Base-by-base conservation (phyloP, 352 stramenopile genomes). In the Globisporangium echinulatum region DNA sequence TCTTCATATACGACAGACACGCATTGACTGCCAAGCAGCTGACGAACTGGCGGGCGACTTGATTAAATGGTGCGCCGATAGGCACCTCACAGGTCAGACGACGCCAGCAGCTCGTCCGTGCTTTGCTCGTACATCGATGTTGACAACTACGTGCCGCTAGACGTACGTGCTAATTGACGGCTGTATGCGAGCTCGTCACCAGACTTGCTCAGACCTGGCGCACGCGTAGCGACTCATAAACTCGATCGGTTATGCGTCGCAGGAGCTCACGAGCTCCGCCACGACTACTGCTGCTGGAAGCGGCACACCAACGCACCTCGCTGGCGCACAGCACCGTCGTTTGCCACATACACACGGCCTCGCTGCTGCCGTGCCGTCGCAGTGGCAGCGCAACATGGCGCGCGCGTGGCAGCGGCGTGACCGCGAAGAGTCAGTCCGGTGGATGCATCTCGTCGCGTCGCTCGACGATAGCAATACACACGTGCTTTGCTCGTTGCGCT, bases 391-490 rank as follows among this genome's bases (percentile, higher is more conserved):
- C 56, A 81, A 79, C 40, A 55, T 47, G 25, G 52, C 61, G 59
- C 71, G 56, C 14, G 69, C 40, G 17, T 81, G 56, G 69, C 59
- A 69, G 39, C 77, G 77, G n/a, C 49, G 58, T 1, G 76, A 79
- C 44, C 79, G 79, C 8, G 82, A 89, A 44, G 70, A 85, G 53
- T 61, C 64, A 46, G 77, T 78, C 50, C 72, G 71, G 25, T 63
- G 74, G n/a, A 91, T 91, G 82, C 75, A 88, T 56, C 53, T 91
- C 33, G 72, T 85, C 50, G 70, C 79, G 5, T 61, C 59, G 3
- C 56, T 89, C 4, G 42, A 43, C 5, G 14, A 9, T n/a, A n/a
- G 77, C 52, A 43, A 39, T 7, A 33, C 56, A 3, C 57, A 75
- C 4, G 54, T 85, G 5, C 63, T 91, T 7, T 74, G 72, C 46